Percentiles rank a stretch among this genome's conserved stretches.
Evolutionary conservation across 805 yeast genomes (phyloP).

Genomic region (Barnettozyma siamensis): DNA sequence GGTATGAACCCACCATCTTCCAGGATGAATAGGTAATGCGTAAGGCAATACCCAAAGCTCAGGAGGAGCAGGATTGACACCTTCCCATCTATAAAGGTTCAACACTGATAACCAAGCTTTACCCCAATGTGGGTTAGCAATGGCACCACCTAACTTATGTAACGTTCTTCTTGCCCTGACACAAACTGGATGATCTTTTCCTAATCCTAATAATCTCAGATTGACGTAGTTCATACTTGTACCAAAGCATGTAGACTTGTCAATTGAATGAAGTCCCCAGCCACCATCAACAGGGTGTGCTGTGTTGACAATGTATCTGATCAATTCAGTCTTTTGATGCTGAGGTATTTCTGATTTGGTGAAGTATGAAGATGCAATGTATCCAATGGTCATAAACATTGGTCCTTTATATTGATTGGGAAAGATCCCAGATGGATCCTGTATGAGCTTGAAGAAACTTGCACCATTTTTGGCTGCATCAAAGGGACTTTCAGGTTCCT

Average conservation of each 20-base stretch:
- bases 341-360: slow-evolving; percentile 64
- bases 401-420: slow-evolving; percentile 97
- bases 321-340: slow-evolving; percentile 60
- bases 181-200: slow-evolving; percentile 70
- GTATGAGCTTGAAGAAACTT: slow-evolving; percentile 59
- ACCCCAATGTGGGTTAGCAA: slow-evolving; percentile 95
- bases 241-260: slow-evolving; percentile 93
- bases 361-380: slow-evolving; percentile 67
- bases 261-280: slow-evolving; percentile 94
- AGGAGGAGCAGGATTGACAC: slow-evolving; percentile 97
- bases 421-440: slow-evolving; percentile 78
- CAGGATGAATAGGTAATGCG: slow-evolving; percentile 80
- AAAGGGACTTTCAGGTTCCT: slow-evolving; percentile 35
- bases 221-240: slow-evolving; percentile 81
- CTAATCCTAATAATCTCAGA: slow-evolving; percentile 75
- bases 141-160: slow-evolving; percentile 78
- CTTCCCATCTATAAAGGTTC: slow-evolving; percentile 87
- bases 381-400: slow-evolving; percentile 94
- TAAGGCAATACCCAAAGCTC: slow-evolving; percentile 90
- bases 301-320: slow-evolving; percentile 81
- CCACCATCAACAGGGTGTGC: slow-evolving; percentile 99
- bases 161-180: slow-evolving; percentile 69
- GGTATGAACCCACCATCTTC: slow-evolving; percentile 98
- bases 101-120: slow-evolving; percentile 82
- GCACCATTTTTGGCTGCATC: slow-evolving; percentile 75